These are phyloP conservation scores for Cokeromyces recurvatus DNA, from an alignment of 371 early-diverging fungal species.

Conservation along the genomic window DNA sequence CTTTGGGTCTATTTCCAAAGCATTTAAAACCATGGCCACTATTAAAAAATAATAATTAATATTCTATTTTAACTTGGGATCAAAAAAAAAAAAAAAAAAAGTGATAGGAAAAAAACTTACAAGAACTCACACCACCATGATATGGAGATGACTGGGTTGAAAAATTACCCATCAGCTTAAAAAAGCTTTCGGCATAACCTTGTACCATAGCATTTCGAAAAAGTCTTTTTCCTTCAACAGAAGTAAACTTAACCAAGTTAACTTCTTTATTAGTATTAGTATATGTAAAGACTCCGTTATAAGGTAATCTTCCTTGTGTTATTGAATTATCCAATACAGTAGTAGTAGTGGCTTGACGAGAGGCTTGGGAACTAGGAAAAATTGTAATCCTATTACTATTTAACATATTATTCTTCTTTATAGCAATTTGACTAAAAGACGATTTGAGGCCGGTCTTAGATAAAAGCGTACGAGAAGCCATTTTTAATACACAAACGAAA, in stretches of 20 bases:
- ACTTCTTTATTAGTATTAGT: neutral
- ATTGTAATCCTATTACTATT: conserved; percentile 11
- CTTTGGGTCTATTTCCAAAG: conserved; percentile 88
- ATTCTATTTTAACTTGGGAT: neutral
- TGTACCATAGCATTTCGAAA: conserved; percentile 72
- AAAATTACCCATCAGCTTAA: conserved; percentile 81
- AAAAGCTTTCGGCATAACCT: conserved; percentile 83
- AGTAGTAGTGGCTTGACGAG: conserved; percentile 16
- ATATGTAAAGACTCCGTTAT: neutral
- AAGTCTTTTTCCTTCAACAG: conserved; percentile 68
- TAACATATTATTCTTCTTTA: conserved; percentile 4
- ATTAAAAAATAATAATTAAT: neutral
- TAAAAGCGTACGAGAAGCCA: conserved; percentile 13
- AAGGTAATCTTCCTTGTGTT: neutral
- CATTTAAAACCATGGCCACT: conserved; percentile 89
- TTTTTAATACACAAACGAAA: too few species aligned
- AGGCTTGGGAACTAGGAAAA: conserved; percentile 11
- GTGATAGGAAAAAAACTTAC: conserved; percentile 42
- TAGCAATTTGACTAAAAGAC: conserved; percentile 1
- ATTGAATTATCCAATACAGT: conserved; percentile 1
- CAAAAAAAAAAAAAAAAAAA: neutral
- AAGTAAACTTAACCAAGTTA: conserved; percentile 37
- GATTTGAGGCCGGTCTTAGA: conserved; percentile 13
- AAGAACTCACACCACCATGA: conserved; percentile 49
- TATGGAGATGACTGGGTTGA: conserved; percentile 81